These are phyloP conservation scores for Colletotrichum scovillei DNA, from an alignment of 2,329 filamentous ascomycete species.

Conservation along the genomic window DNA sequence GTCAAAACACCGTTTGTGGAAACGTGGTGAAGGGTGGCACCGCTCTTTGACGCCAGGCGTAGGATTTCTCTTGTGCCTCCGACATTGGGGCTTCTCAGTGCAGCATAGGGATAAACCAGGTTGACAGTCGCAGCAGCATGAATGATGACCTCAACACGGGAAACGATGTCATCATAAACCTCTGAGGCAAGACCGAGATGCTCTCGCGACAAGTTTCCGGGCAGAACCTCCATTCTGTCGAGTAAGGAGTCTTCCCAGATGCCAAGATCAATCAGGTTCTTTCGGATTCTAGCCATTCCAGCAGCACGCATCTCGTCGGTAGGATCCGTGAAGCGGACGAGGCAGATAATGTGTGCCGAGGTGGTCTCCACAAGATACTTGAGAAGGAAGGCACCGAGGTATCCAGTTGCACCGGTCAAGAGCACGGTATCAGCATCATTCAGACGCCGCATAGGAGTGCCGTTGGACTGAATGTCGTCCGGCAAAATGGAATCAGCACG, in stretches of 20 bases:
- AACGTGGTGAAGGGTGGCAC: conserved; percentile 80
- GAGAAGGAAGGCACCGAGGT: conserved; percentile 80
- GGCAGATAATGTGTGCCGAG: conserved; percentile 75
- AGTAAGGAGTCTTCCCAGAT: conserved; percentile 82
- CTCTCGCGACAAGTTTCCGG: conserved; percentile 77
- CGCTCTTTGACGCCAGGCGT: conserved; percentile 73
- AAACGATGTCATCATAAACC: conserved; percentile 72
- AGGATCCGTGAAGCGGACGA: conserved; percentile 79
- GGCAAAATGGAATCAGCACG: conserved; percentile 75
- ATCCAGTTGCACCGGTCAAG: conserved; percentile 81
- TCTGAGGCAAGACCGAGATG: conserved; percentile 75
- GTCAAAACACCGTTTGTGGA: conserved; percentile 86
- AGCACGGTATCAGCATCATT: conserved; percentile 76
- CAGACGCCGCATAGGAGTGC: conserved; percentile 66
- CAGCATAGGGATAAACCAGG: conserved; percentile 84
- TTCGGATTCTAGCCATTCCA: conserved; percentile 78
- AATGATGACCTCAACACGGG: conserved; percentile 77
- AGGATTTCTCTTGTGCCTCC: conserved; percentile 82
- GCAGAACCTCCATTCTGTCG: conserved; percentile 80
- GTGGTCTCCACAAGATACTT: conserved; percentile 76
- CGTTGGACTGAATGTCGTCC: conserved; percentile 72
- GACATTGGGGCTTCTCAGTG: conserved; percentile 79
- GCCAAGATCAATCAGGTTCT: conserved; percentile 81
- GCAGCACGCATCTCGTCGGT: conserved; percentile 71
- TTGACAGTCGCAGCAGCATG: conserved; percentile 85